These are phyloP conservation scores for Solanum verrucosum DNA, from an alignment of 257 asterid genomes.

Conservation along the genomic window DNA sequence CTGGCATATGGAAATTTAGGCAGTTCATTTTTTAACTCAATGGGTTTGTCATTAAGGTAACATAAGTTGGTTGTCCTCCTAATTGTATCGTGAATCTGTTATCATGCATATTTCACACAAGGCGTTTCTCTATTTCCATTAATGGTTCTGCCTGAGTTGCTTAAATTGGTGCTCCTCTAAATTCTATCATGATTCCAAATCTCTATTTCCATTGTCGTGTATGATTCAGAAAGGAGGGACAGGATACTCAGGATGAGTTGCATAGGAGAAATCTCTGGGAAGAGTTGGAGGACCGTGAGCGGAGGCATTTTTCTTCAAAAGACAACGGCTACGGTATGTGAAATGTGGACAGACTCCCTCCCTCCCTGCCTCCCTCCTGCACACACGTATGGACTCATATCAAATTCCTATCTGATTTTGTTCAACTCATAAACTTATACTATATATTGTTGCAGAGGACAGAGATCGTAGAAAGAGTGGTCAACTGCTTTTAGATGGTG, in stretches of 20 bases:
- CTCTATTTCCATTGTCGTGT: background rate
- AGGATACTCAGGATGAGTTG: conserved; percentile 74
- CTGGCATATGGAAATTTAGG: background rate
- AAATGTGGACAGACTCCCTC: background rate
- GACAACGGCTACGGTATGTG: conserved; percentile 28
- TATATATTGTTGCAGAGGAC: conserved; percentile 50
- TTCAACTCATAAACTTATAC: background rate
- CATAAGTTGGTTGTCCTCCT: background rate
- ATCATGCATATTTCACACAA: background rate
- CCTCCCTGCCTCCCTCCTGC: background rate
- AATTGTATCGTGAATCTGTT: background rate
- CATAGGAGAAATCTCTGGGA: conserved; percentile 67
- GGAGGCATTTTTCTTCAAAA: conserved; percentile 65
- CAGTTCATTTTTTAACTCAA: background rate
- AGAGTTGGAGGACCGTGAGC: conserved; percentile 76
- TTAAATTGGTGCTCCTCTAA: background rate
- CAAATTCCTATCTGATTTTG: background rate
- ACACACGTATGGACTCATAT: background rate
- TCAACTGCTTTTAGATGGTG: conserved; percentile 85
- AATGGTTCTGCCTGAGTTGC: background rate
- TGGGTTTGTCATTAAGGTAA: background rate
- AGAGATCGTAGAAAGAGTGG: conserved; percentile 80
- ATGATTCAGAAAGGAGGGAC: conserved; percentile 62
- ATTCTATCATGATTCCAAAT: background rate
- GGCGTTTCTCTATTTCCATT: background rate